phyloP scores from a whole-genome alignment of 1,139 yeast species.

The Kazachstania sp. region DNA sequence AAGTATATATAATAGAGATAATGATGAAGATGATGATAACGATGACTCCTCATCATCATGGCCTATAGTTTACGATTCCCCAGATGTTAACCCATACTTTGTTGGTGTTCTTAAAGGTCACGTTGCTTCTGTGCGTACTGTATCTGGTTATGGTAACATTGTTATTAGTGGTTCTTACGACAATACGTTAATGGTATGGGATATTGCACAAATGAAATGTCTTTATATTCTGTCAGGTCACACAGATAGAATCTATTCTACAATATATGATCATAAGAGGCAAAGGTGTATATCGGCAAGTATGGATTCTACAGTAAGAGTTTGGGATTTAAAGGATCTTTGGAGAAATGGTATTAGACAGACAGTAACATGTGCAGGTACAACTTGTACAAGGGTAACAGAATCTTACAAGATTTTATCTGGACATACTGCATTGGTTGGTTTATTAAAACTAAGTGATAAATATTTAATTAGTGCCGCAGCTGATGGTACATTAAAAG shows the following conservation, averaged over 20 bases:
- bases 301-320: slow-evolving; percentile 78
- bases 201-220: slow-evolving; percentile 64
- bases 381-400: slow-evolving; percentile 24
- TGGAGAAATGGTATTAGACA: slow-evolving; percentile 27
- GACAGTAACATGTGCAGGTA: slow-evolving; percentile 19
- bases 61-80: slow-evolving; percentile 32
- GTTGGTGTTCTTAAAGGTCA: slow-evolving; percentile 78
- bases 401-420: slow-evolving; percentile 33
- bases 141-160: slow-evolving; percentile 76
- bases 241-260: slow-evolving; percentile 77
- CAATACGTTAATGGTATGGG: slow-evolving; percentile 89
- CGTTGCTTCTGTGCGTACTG: slow-evolving; percentile 77
- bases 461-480: slow-evolving; percentile 89
- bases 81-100: slow-evolving; percentile 61
- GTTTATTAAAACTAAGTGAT: slow-evolving; percentile 69
- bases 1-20: slow-evolving; percentile 27
- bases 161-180: slow-evolving; percentile 90
- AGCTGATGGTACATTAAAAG: slow-evolving; percentile 83
- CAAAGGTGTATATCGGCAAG: slow-evolving; percentile 86
- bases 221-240: slow-evolving; percentile 77
- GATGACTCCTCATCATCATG: slow-evolving; percentile 11
- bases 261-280: slow-evolving; percentile 67
- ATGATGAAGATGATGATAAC: slow-evolving; percentile 24
- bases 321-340: slow-evolving; percentile 67
- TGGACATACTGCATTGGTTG: slow-evolving; percentile 88